Conservation (phyloP, 1,284 basidiomycete species). For the Anthracocystis panici-leucophaei region DNA sequence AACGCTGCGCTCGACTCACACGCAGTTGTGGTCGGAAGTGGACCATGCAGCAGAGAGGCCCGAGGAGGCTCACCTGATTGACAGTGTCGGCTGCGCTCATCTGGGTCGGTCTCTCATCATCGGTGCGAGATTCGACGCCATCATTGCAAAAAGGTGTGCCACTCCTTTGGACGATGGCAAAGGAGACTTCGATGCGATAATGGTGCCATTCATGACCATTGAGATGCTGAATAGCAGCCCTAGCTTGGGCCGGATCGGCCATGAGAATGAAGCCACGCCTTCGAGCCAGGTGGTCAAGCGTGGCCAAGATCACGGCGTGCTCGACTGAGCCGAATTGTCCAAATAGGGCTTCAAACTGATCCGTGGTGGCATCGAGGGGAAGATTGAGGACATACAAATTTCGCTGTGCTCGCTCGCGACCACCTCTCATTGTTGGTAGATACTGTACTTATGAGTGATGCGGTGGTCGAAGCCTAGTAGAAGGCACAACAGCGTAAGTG, state of each 20-base stretch:
- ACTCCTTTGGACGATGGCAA: slow-evolving; percentile 67
- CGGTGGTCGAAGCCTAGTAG: not conserved
- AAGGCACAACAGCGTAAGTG: not conserved
- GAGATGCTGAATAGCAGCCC: slow-evolving; percentile 56
- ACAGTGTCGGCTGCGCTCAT: not conserved
- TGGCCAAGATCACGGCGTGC: slow-evolving; percentile 68
- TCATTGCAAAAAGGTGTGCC: slow-evolving; percentile 58
- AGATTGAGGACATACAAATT: slow-evolving; percentile 69
- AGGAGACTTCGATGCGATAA: slow-evolving; percentile 68
- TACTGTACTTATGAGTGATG: not conserved
- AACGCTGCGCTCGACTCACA: not conserved
- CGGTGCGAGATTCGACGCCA: not conserved
- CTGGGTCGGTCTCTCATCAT: slow-evolving; percentile 1
- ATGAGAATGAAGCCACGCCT: slow-evolving; percentile 69
- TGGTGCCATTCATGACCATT: slow-evolving; percentile 64
- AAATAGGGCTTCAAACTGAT: slow-evolving; percentile 62
- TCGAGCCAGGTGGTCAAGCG: slow-evolving; percentile 66
- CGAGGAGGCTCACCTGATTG: slow-evolving; percentile 17
- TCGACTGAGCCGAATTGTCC: slow-evolving; percentile 55
- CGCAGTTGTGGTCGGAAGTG: not conserved
- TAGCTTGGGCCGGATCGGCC: slow-evolving; percentile 56
- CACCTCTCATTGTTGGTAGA: slow-evolving; percentile 16
- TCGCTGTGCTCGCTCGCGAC: slow-evolving; percentile 44
- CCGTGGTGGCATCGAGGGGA: slow-evolving; percentile 63
- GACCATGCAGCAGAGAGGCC: not conserved